Conservation (phyloP, 768 basidiomycete species). For the Mycena metata region DNA sequence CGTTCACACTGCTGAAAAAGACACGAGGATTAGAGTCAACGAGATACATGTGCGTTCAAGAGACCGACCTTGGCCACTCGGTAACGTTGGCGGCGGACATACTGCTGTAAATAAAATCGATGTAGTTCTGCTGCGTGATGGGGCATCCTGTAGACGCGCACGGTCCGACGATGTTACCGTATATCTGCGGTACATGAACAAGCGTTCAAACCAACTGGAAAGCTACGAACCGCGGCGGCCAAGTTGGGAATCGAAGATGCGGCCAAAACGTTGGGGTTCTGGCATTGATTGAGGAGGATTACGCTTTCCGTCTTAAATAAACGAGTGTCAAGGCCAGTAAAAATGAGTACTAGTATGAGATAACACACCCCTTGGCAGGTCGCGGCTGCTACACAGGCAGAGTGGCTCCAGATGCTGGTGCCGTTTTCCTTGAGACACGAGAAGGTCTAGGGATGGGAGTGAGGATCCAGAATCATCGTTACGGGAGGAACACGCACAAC, state of each 20-base stretch:
- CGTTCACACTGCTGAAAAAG: constrained; percentile 1
- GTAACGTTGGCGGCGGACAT: constrained; percentile 31
- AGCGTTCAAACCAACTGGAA: not conserved
- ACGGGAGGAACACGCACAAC: no score
- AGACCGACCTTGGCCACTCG: constrained; percentile 25
- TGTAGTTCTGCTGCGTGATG: constrained; percentile 41
- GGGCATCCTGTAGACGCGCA: no score
- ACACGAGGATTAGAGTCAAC: no score
- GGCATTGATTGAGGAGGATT: constrained; percentile 29
- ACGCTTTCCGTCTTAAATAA: constrained; percentile 3
- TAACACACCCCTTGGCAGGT: constrained; percentile 26
- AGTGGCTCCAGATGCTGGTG: constrained; percentile 31
- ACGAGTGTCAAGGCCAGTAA: not conserved
- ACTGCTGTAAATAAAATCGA: constrained; percentile 40
- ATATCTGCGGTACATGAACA: constrained; percentile 21
- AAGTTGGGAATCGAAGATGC: constrained; percentile 23
- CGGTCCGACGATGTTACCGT: constrained; percentile 33
- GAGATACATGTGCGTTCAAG: no score
- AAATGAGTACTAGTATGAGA: no score
- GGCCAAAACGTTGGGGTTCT: constrained; percentile 20
- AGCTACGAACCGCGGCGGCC: constrained; percentile 2
- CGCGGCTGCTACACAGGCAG: constrained; percentile 23
- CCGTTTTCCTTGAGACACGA: constrained; percentile 25
- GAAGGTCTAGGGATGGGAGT: no score
- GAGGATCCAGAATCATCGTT: no score